Percentiles rank a stretch among this genome's conserved stretches.
These are phyloP conservation scores for Sphagnum tenellum DNA, from an alignment of 225 moss, liverwort and hornwort genomes.

Conservation along the genomic window DNA sequence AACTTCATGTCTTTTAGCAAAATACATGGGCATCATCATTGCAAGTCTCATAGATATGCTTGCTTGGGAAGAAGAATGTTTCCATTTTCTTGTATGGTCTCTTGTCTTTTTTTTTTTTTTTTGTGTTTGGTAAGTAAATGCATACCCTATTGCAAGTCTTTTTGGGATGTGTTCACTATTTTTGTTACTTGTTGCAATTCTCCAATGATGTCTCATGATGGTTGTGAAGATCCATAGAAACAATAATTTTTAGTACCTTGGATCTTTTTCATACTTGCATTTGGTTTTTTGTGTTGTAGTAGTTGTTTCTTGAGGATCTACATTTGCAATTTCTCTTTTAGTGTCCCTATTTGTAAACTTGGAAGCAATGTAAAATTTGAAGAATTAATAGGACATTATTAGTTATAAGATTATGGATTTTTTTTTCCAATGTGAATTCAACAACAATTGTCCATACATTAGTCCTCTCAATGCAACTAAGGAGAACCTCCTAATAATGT, in stretches of 20 bases:
- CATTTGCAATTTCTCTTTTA: neutral
- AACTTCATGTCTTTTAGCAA: conserved; percentile 59
- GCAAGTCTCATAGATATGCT: too few relatives aligned
- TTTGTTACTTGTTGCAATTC: conserved; percentile 62
- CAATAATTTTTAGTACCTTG: conserved; percentile 17
- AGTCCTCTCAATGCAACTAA: neutral
- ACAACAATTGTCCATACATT: neutral
- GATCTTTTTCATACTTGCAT: neutral
- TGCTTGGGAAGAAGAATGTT: neutral
- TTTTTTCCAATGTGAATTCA: neutral
- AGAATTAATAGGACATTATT: neutral
- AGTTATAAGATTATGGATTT: neutral
- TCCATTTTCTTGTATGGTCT: neutral
- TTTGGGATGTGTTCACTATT: conserved; percentile 97
- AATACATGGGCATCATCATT: conserved; percentile 76
- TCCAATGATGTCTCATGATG: conserved; percentile 76
- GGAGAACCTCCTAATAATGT: too few relatives aligned
- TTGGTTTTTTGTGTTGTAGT: neutral
- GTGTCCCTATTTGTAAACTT: neutral
- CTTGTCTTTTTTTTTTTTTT: neutral
- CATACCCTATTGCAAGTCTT: conserved; percentile 84
- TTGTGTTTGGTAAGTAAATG: conserved; percentile 56
- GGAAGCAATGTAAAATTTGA: neutral
- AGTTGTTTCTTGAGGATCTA: neutral
- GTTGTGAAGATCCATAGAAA: conserved; percentile 67